Base-by-base conservation (phyloP, 805 yeast genomes). In the Candida gorgasii region DNA sequence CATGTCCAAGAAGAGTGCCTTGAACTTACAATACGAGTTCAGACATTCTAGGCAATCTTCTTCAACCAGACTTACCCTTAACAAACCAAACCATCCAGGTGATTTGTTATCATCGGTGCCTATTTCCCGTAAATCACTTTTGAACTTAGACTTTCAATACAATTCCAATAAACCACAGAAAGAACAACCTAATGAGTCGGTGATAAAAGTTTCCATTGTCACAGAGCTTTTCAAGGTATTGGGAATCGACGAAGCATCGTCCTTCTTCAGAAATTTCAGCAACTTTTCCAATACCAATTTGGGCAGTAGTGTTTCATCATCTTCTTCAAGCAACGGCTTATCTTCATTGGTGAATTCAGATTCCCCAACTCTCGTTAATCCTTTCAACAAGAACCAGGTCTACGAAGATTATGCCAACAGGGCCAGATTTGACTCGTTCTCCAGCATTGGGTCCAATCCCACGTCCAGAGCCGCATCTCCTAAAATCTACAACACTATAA, bases 71-170 rank as follows among this genome's bases (percentile, higher is more conserved):
- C 61, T 68, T 34, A 72, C 86, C 1, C 66, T 82, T 38, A 74
- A 58, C 3, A 67, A 76, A 40, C 63, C 77, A 3, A 67, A 82
- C 13, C 88, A 85, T 54, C 96, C 96, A 0, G 96, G 96, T 20
- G 96, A 89, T 57, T 68, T 89, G 39, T 63, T 89, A 8, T 85
- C 96, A 0, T 86, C 84, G 42, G 96, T 84, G 1, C 93, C 95
- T 1, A 59, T 86, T 6, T 73, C 84, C 1, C 65, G 84, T 40
- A 58, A 55, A 43, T 54, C 67, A 1, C 59, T 58, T 35, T 61
- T 55, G 45, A 48, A 61, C 47, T 37, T 46, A 27, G 47, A 45
- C 12, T 27, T 29, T 3, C 39, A 36, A 32, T 44, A 43, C 33
- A 42, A 38, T 26, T 47, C 45, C n/a, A 33, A 19, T 17, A 44